Base-by-base conservation (phyloP, 75 land plant species). In the Pinus tabuliformis region DNA sequence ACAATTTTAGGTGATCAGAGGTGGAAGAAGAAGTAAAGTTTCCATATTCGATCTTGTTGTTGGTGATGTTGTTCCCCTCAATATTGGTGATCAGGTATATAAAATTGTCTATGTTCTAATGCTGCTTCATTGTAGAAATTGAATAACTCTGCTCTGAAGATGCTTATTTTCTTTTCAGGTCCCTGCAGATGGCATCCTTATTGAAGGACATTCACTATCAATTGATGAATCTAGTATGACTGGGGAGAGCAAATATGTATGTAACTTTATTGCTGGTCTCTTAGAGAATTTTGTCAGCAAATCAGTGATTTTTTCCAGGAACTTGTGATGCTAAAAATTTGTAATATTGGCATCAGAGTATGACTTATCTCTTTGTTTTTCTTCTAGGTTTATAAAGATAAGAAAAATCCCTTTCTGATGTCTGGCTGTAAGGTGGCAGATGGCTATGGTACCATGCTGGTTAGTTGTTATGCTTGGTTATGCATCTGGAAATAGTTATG, bases 161-260 rank as follows among this genome's bases (percentile, higher is more conserved):
- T 39, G 17, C 49, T 42, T 73, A 7, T n/a, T 75, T 60, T 75
- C 18, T 11, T 52, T 78, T 21, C 62, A 91, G 94, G 90, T 88
- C 24, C 95, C 95, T 71, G 93, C 95, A n/a, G 95, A 92, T 88
- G 95, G 95, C 24, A 68, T 92, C 21, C 62, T 92, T 4, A 84
- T 92, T 37, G 57, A 37, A 76, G 93, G 93, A 24, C 87, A 91
- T 64, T 92, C 95, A 70, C 85, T 92, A 73, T 62, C 86, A 14
- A 77, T 91, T 73, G 95, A 92, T 81, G 95, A 92, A 83, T 91
- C 93, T 16, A 92, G 93, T 75, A 88, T 92, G 95, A 92, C 95
- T 24, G 93, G 95, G 52, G 95, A 92, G 76, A 84, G 83, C 86
- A 83, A 92, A 58, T 83, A 81, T 70, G 92, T 92, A 81, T 70